Evolutionary conservation across 1,284 basidiomycete genomes (phyloP).

Genomic region (Mycosarcoma maydis): DNA sequence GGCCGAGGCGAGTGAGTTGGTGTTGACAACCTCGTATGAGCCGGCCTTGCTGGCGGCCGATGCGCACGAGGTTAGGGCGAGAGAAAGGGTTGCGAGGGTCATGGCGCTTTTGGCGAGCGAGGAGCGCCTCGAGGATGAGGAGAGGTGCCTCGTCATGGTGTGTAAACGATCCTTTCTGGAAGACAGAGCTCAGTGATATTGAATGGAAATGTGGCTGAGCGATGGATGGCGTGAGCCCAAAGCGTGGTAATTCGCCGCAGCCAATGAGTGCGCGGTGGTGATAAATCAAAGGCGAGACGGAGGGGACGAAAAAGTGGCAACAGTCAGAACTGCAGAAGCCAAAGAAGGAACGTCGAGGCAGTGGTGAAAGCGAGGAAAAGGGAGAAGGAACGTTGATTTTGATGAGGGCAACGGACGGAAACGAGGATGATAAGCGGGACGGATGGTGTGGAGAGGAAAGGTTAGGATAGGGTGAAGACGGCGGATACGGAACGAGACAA

Average conservation of each 20-base stretch:
- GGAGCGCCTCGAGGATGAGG: conserved; percentile 25
- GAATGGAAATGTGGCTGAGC: too few relatives aligned
- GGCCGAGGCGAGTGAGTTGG: conserved; percentile 62
- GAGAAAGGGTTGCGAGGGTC: conserved; percentile 28
- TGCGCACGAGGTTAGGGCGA: conserved; percentile 30
- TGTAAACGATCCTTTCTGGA: neutral
- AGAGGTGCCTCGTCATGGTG: conserved; percentile 22
- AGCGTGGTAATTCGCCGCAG: too few relatives aligned
- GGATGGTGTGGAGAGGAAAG: neutral
- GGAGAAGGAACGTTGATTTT: too few relatives aligned
- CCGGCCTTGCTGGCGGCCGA: conserved; percentile 37
- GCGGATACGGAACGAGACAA: neutral
- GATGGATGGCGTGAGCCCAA: too few relatives aligned
- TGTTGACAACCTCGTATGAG: conserved; percentile 56
- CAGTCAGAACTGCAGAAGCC: too few relatives aligned
- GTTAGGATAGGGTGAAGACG: neutral
- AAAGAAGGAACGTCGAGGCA: neutral
- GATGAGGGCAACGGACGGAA: neutral
- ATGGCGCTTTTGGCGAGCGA: conserved; percentile 28
- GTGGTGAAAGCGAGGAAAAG: neutral
- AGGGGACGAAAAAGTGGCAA: too few relatives aligned
- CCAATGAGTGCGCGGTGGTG: too few relatives aligned
- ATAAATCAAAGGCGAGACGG: too few relatives aligned
- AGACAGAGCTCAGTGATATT: too few relatives aligned
- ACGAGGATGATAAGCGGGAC: neutral